phyloP scores from a whole-genome alignment of 2,329 filamentous ascomycete genomes.

The Calonectria pauciramosa region DNA sequence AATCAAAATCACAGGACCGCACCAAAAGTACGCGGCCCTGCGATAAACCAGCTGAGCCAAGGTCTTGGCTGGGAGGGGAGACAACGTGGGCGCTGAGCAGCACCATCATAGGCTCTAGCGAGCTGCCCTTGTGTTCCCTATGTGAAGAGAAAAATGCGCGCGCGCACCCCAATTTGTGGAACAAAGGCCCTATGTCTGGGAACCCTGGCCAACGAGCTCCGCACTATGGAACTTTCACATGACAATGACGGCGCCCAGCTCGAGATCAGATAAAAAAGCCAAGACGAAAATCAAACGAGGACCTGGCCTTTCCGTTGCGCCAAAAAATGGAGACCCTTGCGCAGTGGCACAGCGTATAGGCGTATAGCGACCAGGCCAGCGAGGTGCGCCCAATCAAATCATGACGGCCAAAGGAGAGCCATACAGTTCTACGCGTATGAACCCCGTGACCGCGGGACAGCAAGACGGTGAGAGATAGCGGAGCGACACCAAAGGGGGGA shows the following conservation, averaged over 20 bases:
- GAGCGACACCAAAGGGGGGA: not conserved
- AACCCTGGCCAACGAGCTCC: not conserved
- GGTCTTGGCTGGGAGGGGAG: not conserved
- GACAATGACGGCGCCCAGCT: not conserved
- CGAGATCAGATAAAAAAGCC: not conserved
- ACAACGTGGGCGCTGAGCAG: constrained; percentile 11
- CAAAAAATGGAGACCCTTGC: not conserved
- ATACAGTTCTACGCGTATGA: not conserved
- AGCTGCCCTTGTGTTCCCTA: not conserved
- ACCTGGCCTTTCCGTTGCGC: not conserved
- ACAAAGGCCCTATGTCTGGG: not conserved
- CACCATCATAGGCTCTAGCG: not conserved
- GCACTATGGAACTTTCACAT: not conserved
- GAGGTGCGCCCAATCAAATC: not conserved
- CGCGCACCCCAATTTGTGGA: not conserved
- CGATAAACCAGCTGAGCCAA: not conserved
- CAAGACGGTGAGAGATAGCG: not conserved
- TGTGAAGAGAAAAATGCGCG: not conserved
- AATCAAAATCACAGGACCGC: not conserved
- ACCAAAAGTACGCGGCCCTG: not conserved
- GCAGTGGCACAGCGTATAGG: not conserved
- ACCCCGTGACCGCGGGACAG: not conserved
- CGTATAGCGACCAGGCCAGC: constrained; percentile 1
- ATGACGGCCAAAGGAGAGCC: not conserved
- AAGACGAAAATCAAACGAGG: not conserved